Conservation (phyloP, 805 yeast species). For the Metschnikowia drakensbergensis region DNA sequence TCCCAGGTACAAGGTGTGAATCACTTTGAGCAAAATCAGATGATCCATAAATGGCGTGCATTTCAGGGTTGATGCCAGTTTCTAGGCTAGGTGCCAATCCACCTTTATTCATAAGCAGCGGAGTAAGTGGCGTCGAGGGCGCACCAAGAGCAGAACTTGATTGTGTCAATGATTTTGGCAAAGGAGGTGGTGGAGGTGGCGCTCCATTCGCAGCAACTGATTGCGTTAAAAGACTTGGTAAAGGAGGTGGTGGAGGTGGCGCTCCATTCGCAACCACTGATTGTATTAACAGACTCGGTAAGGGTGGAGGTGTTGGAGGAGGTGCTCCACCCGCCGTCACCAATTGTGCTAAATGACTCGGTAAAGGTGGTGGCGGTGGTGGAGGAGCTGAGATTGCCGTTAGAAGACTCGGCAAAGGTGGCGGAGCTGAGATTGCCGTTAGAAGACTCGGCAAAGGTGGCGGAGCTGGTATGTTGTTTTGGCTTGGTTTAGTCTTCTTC, state of each 20-base stretch:
- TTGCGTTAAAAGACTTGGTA: slow-evolving; percentile 1
- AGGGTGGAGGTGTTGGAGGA: slow-evolving; percentile 8
- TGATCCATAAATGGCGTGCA: not conserved
- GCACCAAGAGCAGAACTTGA: not conserved
- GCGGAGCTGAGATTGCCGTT: slow-evolving; percentile 2
- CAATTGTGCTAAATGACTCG: not conserved
- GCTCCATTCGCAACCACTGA: not conserved
- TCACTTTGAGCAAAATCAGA: not conserved
- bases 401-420: slow-evolving; percentile 2
- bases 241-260: slow-evolving; percentile 16
- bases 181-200: slow-evolving; percentile 14
- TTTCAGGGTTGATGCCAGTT: not conserved
- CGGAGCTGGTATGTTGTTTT: not conserved
- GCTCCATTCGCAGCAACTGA: not conserved
- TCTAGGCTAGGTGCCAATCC: not conserved
- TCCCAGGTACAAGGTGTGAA: not conserved
- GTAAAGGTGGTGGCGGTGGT: slow-evolving; percentile 9
- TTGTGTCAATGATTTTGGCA: slow-evolving; percentile 8
- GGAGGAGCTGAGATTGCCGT: slow-evolving; percentile 3
- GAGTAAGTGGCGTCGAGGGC: not conserved
- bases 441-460: slow-evolving; percentile 3
- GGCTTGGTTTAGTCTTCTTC: not conserved
- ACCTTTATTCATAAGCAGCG: not conserved
- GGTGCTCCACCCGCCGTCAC: not conserved
- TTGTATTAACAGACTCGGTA: not conserved